phyloP scores from a whole-genome alignment of 345 rosid species.

The Pistacia atlantica region DNA sequence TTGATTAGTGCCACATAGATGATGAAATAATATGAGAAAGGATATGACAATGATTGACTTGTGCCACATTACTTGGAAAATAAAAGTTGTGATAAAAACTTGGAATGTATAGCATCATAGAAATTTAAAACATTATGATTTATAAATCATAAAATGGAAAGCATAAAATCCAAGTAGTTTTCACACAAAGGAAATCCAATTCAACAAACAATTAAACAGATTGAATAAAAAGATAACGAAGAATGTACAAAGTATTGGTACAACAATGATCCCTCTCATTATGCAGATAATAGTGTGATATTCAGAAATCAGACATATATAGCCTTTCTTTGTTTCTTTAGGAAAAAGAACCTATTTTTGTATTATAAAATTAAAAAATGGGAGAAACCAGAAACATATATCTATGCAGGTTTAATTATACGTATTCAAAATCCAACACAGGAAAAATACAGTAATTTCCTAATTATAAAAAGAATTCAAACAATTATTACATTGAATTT shows the following conservation, averaged over 20 bases:
- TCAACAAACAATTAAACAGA: neutral
- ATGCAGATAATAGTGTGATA: neutral
- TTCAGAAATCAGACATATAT: neutral
- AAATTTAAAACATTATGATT: too few relatives aligned
- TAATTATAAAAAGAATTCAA: conserved; percentile 7
- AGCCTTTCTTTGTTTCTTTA: too few relatives aligned
- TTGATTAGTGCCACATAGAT: too few relatives aligned
- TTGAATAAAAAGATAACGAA: neutral
- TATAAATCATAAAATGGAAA: neutral
- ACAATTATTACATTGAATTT: conserved; percentile 65
- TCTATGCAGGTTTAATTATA: neutral
- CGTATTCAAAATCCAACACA: neutral
- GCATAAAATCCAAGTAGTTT: neutral
- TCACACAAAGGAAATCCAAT: neutral
- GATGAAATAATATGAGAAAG: too few relatives aligned
- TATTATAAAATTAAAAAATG: neutral
- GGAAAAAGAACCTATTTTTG: too few relatives aligned
- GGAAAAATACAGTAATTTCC: neutral
- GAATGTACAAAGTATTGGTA: neutral
- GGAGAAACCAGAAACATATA: neutral
- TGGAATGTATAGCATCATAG: too few relatives aligned
- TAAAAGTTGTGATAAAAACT: too few relatives aligned
- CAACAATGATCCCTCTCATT: neutral
- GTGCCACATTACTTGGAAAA: too few relatives aligned
- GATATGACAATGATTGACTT: too few relatives aligned